These are phyloP conservation scores for Trebouxia sp. DNA, from an alignment of 139 green algal species.

Conservation along the genomic window DNA sequence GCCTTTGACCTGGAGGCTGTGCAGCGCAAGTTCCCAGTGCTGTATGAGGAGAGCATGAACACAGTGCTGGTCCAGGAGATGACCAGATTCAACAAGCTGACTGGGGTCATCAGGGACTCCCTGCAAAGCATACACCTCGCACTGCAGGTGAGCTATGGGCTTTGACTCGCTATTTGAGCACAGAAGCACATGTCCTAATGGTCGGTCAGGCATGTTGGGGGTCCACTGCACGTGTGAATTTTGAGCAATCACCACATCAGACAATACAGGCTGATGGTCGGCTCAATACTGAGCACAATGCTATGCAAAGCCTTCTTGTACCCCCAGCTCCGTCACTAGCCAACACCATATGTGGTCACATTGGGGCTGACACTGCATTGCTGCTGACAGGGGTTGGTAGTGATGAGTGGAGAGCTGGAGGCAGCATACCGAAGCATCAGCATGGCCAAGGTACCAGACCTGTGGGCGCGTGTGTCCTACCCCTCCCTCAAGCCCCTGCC, in stretches of 20 bases:
- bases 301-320: no score
- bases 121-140: conserved; percentile 61
- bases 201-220: no score
- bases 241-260: no score
- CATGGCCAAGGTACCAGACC: conserved; percentile 69
- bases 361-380: no score
- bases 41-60: conserved; percentile 73
- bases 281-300: no score
- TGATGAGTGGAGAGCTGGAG: conserved; percentile 83
- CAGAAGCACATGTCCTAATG: no score
- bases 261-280: no score
- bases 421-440: conserved; percentile 62
- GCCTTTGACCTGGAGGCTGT: conserved; percentile 69
- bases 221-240: no score
- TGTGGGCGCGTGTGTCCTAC: conserved; percentile 71
- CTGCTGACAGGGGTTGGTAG: conserved; percentile 69
- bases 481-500: conserved; percentile 72
- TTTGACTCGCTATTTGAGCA: no score
- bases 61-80: conserved; percentile 69
- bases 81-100: conserved; percentile 71
- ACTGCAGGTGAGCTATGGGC: conserved; percentile 34
- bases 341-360: no score
- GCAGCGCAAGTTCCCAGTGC: conserved; percentile 56
- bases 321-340: no score
- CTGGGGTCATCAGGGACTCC: conserved; percentile 53